Percentiles rank a stretch among this genome's conserved stretches.
Evolutionary conservation across 2,329 filamentous ascomycete genomes (phyloP).

Genomic region (Alternaria alternata): DNA sequence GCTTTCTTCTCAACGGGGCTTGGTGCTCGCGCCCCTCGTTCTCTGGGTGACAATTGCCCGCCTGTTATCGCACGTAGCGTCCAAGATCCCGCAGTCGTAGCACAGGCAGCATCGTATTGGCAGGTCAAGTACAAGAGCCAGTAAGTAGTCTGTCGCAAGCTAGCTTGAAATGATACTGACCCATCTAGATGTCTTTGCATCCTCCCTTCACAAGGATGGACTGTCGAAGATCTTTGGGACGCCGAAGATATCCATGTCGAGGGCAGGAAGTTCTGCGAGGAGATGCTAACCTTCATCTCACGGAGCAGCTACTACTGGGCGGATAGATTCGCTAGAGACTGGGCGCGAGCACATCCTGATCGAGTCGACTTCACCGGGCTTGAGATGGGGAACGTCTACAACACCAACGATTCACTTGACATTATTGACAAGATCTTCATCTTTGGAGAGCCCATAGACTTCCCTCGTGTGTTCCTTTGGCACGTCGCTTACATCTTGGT

Average conservation of each 20-base stretch:
- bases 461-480: constrained; percentile 42
- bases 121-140: constrained; percentile 29
- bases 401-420: constrained; percentile 25
- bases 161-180: not conserved
- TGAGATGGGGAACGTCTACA: constrained; percentile 26
- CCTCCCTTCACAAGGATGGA: constrained; percentile 36
- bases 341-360: constrained; percentile 30
- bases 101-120: constrained; percentile 32
- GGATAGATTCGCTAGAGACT: constrained; percentile 32
- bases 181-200: constrained; percentile 30
- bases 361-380: constrained; percentile 28
- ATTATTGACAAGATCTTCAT: constrained; percentile 43
- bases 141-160: not conserved
- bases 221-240: constrained; percentile 47
- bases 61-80: constrained; percentile 39
- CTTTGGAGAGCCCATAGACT: constrained; percentile 30
- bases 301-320: constrained; percentile 32
- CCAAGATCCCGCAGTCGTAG: constrained; percentile 23
- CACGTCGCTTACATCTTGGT: constrained; percentile 38
- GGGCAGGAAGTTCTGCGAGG: constrained; percentile 34
- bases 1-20: constrained; percentile 45
- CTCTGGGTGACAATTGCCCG: constrained; percentile 20
- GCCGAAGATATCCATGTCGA: constrained; percentile 44
- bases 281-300: constrained; percentile 40
- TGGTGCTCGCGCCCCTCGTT: constrained; percentile 28